Base-by-base conservation (phyloP, 768 basidiomycete species). In the Russula vinacea region DNA sequence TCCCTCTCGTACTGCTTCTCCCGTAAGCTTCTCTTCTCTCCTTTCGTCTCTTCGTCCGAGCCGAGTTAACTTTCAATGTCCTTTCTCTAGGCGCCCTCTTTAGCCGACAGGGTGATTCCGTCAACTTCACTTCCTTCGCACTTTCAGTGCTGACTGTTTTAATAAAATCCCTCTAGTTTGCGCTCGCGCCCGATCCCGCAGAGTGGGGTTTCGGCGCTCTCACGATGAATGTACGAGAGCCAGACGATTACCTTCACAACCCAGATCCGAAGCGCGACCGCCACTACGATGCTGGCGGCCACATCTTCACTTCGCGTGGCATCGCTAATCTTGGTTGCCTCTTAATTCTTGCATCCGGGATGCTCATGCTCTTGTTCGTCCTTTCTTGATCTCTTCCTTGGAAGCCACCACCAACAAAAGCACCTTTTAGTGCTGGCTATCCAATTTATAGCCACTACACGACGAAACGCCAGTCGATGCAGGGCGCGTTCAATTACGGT, bases 301-400 rank as follows among this genome's bases (percentile, higher is more conserved):
- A 78, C 54, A 78, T 90, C 56, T 83, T 83, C 62, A 88, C 88
- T 19, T 55, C 71, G 11, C 78, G 89, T 64, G 90, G 89, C 10
- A 67, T 89, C 50, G 78, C 78, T 3, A 92, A 92, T 70, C 77
- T 87, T 3, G 84, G 88, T 0, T 90, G 86, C 70, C 77, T 92
- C 16, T 72, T 82, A 59, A 61, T 89, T 53, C 79, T 92, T n/a
- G 78, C 73, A 5, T 60, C 74, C 0, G 79, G 77, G 3, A 76
- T 78, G 50, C 29, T 85, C n/a, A 76, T 75, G 66, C 76, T 86
- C 45, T 87, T 88, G 84, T 87, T 68, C 68, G 85, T 81, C 14
- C 14, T 50, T 24, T 26, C 62, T 45, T 19, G 22, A 32, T 35
- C 17, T 6, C 24, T 51, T 26, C 17, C 6, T 5, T 35, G 6